Base-by-base conservation (phyloP, 148 eudicot genomes). In the Nyssa sinensis region DNA sequence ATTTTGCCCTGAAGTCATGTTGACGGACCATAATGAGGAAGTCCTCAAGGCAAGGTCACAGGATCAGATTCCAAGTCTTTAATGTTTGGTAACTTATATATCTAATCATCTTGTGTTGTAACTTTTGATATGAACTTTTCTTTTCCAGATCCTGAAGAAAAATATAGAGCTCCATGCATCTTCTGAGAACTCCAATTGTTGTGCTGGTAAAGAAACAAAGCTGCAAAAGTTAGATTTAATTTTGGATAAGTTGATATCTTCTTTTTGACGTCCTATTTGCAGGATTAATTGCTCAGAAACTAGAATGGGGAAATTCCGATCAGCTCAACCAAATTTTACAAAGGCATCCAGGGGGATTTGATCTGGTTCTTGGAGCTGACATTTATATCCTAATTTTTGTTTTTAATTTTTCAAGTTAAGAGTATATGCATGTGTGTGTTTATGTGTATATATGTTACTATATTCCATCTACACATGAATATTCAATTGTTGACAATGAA, bases 281-380 rank as follows among this genome's bases (percentile, higher is more conserved):
- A 90, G 96, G 76, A 68, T 75, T 90, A 60, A 80, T 39, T 47
- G 89, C 87, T 27, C 88, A 89, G 81, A 94, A 90, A 82, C 88
- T 94, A 41, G 98, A 92, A 62, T 94, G 98, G 98, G 98, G 94
- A 72, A 74, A 82, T 79, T 67, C 83, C 41, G 89, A 86, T 68
- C 94, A 90, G 64, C 84, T 92, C 47, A 69, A 86, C 32, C 77
- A 79, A 51, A 84, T 92, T 39, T 64, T 90, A 44, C 75, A 87
- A 69, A 77, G 70, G 64, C 84, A 90, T 80, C 86, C 86, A 24
- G 64, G 72, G 81, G 98, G 96, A 79, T 94, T 94, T 80, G 96
- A 94, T 82, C 84, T 94, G 24, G 71, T 94, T 82, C 97, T 94
- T 79, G 98, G 98, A 29, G 98, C 98, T 85, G 98, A 94, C 79